Evolutionary conservation across 1,139 yeast genomes (phyloP).

Genomic region (Hansenula lynferdii): DNA sequence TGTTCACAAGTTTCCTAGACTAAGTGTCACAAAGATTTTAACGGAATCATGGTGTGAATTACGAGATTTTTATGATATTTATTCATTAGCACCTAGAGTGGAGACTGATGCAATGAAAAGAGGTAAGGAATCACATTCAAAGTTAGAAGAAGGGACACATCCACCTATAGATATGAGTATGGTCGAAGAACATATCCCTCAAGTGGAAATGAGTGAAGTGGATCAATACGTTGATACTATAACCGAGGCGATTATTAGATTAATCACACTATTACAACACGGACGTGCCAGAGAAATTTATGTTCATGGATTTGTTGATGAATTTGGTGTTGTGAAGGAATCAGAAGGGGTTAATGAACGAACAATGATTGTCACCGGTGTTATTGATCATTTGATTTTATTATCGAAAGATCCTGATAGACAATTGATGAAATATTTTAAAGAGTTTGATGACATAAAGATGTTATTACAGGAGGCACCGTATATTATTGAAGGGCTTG

Average conservation of each 20-base stretch:
- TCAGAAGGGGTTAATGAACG: conserved; percentile 14
- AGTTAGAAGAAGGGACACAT: conserved; percentile 39
- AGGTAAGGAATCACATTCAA: conserved; percentile 39
- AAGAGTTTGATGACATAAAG: conserved; percentile 23
- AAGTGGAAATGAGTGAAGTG: conserved; percentile 16
- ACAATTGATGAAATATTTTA: conserved; percentile 27
- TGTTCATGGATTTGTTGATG: conserved; percentile 47
- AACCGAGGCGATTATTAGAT: conserved; percentile 30
- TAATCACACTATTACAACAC: conserved; percentile 34
- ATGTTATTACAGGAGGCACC: conserved; percentile 20
- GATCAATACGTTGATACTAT: conserved; percentile 30
- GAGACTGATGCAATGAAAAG: conserved; percentile 30
- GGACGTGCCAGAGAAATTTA: conserved; percentile 60
- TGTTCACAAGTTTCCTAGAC: conserved; percentile 26
- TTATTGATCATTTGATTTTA: conserved; percentile 47
- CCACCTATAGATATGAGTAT: conserved; percentile 23
- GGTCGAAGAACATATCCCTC: conserved; percentile 22
- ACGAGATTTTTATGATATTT: conserved; percentile 38
- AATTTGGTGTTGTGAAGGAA: conserved; percentile 25
- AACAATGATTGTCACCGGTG: conserved; percentile 51
- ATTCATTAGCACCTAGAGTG: conserved; percentile 31
- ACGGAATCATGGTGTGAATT: conserved; percentile 52
- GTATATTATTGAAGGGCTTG: no score
- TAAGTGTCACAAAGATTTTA: conserved; percentile 43
- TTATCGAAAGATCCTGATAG: conserved; percentile 17